Evolutionary conservation across 2,329 filamentous ascomycete species (phyloP).

Genomic region (Alternaria atra): DNA sequence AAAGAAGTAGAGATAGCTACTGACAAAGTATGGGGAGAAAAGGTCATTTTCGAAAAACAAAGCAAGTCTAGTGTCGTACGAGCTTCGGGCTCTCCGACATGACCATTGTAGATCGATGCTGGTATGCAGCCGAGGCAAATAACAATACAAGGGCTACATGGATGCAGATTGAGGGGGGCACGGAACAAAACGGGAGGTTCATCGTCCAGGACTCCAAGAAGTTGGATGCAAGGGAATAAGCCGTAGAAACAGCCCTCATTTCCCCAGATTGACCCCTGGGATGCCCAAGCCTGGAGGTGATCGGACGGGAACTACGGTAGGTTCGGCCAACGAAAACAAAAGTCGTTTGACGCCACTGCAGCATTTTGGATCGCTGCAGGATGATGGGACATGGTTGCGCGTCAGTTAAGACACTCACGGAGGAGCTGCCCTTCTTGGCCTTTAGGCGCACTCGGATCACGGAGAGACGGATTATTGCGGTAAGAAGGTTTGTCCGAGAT

Average conservation of each 20-base stretch:
- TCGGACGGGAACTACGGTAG: conserved; percentile 3
- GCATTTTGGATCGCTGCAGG: not conserved
- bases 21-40: not conserved
- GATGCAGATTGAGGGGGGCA: not conserved
- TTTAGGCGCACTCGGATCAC: not conserved
- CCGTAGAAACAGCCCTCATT: not conserved
- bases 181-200: not conserved
- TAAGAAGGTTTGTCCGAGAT: conserved; percentile 1
- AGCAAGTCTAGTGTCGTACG: conserved; percentile 3
- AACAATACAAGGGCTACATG: not conserved
- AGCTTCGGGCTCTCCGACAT: not conserved
- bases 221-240: not conserved
- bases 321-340: not conserved
- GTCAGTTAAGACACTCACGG: not conserved
- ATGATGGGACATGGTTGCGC: not conserved
- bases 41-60: not conserved
- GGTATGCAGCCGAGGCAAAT: not conserved
- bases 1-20: not conserved
- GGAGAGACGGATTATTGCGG: conserved; percentile 1
- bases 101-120: not conserved
- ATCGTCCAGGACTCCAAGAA: not conserved
- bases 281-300: conserved; percentile 1
- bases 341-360: conserved; percentile 1
- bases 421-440: conserved; percentile 1
- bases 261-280: conserved; percentile 3